These are phyloP conservation scores for Lonicera japonica DNA, from an alignment of 129 eudicot species.

Conservation along the genomic window DNA sequence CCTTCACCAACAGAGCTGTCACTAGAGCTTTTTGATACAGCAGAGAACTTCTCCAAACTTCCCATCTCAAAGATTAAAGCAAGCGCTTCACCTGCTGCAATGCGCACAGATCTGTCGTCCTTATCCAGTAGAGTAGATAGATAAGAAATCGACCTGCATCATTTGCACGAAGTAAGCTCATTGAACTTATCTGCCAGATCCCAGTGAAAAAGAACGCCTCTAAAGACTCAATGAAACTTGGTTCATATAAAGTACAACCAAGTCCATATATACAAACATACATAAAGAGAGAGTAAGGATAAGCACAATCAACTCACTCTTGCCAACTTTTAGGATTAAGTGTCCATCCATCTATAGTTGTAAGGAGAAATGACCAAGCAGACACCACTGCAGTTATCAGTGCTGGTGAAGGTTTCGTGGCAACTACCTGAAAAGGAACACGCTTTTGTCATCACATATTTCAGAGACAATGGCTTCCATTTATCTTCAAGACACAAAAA, in stretches of 20 bases:
- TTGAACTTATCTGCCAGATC: too few species aligned
- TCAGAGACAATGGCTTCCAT: neutral
- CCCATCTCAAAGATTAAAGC: slow-evolving; percentile 65
- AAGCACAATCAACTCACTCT: slow-evolving; percentile 45
- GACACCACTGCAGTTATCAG: slow-evolving; percentile 64
- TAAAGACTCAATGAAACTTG: too few species aligned
- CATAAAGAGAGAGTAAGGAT: neutral
- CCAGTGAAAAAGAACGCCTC: too few species aligned
- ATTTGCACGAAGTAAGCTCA: neutral
- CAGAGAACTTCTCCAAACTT: slow-evolving; percentile 59
- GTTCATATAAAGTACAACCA: too few species aligned
- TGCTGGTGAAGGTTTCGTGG: slow-evolving; percentile 58
- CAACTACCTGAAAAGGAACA: slow-evolving; percentile 52
- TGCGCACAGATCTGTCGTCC: slow-evolving; percentile 77
- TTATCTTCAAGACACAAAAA: neutral
- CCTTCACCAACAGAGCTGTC: slow-evolving; percentile 36
- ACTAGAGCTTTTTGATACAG: slow-evolving; percentile 29
- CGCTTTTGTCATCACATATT: neutral
- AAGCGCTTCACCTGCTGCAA: slow-evolving; percentile 88
- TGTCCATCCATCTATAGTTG: slow-evolving; percentile 53
- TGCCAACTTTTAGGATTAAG: slow-evolving; percentile 66
- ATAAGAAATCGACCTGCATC: slow-evolving; percentile 64
- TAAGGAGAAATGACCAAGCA: slow-evolving; percentile 89
- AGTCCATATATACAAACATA: too few species aligned
- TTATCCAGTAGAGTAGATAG: slow-evolving; percentile 68